Evolutionary conservation across 2,329 filamentous ascomycete species (phyloP).

Genomic region (Pseudogymnoascus pannorum): DNA sequence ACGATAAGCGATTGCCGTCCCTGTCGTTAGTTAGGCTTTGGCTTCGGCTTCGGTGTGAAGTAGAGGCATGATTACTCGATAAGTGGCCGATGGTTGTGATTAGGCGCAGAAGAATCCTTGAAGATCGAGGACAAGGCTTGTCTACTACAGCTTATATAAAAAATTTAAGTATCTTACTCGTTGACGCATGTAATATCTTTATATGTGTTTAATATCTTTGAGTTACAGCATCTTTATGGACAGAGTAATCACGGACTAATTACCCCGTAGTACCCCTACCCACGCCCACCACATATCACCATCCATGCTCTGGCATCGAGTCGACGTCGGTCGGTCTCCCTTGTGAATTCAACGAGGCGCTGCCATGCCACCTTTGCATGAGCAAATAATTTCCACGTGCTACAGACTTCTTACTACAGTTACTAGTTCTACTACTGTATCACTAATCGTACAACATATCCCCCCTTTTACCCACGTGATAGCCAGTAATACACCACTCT

Average conservation of each 20-base stretch:
- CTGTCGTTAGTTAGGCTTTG: too few relatives aligned
- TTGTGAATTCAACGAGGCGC: neutral
- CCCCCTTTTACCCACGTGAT: neutral
- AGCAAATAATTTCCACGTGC: neutral
- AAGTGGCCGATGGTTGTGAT: too few relatives aligned
- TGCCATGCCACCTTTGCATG: neutral
- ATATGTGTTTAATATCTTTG: neutral
- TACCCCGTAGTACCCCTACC: neutral
- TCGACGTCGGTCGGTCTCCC: neutral
- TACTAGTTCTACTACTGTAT: neutral
- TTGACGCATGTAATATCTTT: neutral
- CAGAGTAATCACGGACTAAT: neutral
- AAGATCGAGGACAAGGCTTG: neutral
- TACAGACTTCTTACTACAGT: slow-evolving; percentile 2
- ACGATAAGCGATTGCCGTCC: neutral
- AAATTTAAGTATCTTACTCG: too few relatives aligned
- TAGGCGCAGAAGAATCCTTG: too few relatives aligned
- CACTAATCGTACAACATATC: slow-evolving; percentile 1
- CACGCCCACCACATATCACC: neutral
- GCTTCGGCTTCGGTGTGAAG: too few relatives aligned
- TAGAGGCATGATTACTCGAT: neutral
- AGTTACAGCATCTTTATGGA: neutral
- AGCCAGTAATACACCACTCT: neutral
- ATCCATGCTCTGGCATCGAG: neutral
- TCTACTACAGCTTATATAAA: neutral